phyloP scores from a whole-genome alignment of 2,329 filamentous ascomycete species.

The Ophiostoma sp. region DNA sequence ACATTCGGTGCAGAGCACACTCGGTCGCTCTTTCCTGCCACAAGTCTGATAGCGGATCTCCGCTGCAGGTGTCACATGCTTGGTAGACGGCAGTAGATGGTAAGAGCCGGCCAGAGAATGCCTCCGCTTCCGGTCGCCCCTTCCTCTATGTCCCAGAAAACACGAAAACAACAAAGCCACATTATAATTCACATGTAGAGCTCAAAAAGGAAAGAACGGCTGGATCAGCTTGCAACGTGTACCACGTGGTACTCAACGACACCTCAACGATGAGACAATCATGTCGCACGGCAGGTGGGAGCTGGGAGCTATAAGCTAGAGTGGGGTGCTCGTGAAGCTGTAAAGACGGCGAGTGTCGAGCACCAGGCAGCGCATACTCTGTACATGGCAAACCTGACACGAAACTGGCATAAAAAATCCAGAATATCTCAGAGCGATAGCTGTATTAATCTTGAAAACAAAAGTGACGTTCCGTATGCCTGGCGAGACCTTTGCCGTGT shows the following conservation, averaged over 20 bases:
- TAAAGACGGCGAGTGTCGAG: neutral
- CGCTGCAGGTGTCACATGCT: slow-evolving; percentile 8
- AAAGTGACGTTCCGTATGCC: neutral
- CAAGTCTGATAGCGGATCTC: slow-evolving; percentile 5
- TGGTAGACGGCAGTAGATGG: neutral
- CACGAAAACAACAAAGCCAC: too few relatives aligned
- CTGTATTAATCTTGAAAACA: neutral
- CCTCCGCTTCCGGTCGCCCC: neutral
- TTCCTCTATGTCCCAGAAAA: neutral
- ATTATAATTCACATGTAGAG: neutral
- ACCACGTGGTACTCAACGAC: slow-evolving; percentile 14
- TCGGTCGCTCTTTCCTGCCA: neutral
- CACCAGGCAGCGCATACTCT: neutral
- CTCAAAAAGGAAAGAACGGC: slow-evolving; percentile 1
- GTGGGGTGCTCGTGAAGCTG: slow-evolving; percentile 1
- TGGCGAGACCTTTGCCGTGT: neutral
- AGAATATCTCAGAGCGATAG: neutral
- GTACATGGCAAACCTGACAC: neutral
- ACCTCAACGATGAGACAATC: neutral
- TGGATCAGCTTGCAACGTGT: neutral
- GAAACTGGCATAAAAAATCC: neutral
- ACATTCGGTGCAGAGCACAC: neutral
- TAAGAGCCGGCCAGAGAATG: neutral
- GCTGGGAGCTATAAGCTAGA: neutral
- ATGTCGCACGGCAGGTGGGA: neutral